These are phyloP conservation scores for Scheffersomyces stambukii DNA, from an alignment of 1,139 yeast species.

Conservation along the genomic window DNA sequence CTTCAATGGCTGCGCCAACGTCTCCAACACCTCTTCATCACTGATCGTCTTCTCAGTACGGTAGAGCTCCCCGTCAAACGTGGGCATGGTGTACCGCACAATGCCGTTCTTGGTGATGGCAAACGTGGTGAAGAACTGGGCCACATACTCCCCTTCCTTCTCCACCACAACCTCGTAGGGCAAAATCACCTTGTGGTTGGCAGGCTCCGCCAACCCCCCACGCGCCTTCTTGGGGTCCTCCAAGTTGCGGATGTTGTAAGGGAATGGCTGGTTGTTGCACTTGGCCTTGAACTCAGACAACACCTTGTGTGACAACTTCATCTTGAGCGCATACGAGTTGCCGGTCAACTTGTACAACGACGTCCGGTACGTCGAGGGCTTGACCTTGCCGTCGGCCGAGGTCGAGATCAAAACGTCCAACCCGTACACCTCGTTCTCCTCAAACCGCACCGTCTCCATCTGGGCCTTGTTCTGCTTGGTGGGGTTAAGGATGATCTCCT, in stretches of 20 bases:
- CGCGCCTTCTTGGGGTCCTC: conserved; percentile 71
- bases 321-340: conserved; percentile 61
- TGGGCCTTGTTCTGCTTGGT: conserved; percentile 61
- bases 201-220: conserved; percentile 73
- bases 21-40: conserved; percentile 48
- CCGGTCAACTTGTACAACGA: conserved; percentile 74
- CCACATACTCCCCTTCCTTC: conserved; percentile 64
- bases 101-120: conserved; percentile 74
- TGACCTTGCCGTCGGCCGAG: conserved; percentile 66
- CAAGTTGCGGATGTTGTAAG: conserved; percentile 63
- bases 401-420: conserved; percentile 68
- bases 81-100: conserved; percentile 61
- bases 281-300: conserved; percentile 62
- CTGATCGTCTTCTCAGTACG: conserved; percentile 56
- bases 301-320: conserved; percentile 68
- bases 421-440: conserved; percentile 76
- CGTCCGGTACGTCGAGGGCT: conserved; percentile 57
- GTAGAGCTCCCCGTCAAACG: conserved; percentile 46
- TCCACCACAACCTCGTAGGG: conserved; percentile 70
- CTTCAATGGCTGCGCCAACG: conserved; percentile 49
- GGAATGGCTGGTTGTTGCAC: conserved; percentile 61
- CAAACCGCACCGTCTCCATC: conserved; percentile 63
- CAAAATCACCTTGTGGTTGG: conserved; percentile 62
- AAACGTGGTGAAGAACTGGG: conserved; percentile 74
- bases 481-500: conserved; percentile 76